phyloP scores from a whole-genome alignment of 805 yeast species.

The Blastobotrys terrestris region DNA sequence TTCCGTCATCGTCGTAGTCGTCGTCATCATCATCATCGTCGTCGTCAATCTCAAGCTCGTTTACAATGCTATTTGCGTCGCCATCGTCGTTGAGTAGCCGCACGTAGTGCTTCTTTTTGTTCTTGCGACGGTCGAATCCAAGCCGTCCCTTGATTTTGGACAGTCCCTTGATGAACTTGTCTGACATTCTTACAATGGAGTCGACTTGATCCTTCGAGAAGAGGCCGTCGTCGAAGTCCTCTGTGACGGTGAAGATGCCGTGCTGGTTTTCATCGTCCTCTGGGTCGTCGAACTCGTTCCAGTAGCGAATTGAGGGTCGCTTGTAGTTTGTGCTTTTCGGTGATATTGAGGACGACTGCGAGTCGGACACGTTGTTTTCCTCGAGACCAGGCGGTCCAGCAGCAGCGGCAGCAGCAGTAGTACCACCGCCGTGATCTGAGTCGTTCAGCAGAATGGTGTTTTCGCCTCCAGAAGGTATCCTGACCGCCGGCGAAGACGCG shows the following conservation, averaged over 20 bases:
- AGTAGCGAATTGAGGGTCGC: slow-evolving; percentile 38
- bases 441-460: slow-evolving; percentile 6
- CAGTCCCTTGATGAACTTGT: slow-evolving; percentile 23
- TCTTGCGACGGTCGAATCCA: slow-evolving; percentile 9
- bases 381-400: slow-evolving; percentile 6
- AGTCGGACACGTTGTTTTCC: not conserved
- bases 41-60: slow-evolving; percentile 12
- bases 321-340: not conserved
- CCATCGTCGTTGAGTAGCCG: slow-evolving; percentile 14
- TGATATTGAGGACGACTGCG: slow-evolving; percentile 1
- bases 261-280: slow-evolving; percentile 42
- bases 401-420: not conserved
- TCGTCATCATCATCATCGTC: slow-evolving; percentile 11
- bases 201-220: slow-evolving; percentile 28
- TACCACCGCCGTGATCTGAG: not conserved
- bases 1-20: slow-evolving; percentile 10
- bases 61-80: slow-evolving; percentile 13
- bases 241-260: slow-evolving; percentile 33
- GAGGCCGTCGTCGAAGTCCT: slow-evolving; percentile 25
- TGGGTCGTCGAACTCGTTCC: slow-evolving; percentile 66
- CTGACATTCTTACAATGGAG: slow-evolving; percentile 26
- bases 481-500: not conserved
- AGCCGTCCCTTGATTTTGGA: slow-evolving; percentile 18
- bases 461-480: not conserved
- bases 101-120: slow-evolving; percentile 3